A percentile compares a stretch with the other conserved stretches of the same genome.
phyloP scores from a whole-genome alignment of 306 rosid genomes.

The Vachellia collinsii region DNA sequence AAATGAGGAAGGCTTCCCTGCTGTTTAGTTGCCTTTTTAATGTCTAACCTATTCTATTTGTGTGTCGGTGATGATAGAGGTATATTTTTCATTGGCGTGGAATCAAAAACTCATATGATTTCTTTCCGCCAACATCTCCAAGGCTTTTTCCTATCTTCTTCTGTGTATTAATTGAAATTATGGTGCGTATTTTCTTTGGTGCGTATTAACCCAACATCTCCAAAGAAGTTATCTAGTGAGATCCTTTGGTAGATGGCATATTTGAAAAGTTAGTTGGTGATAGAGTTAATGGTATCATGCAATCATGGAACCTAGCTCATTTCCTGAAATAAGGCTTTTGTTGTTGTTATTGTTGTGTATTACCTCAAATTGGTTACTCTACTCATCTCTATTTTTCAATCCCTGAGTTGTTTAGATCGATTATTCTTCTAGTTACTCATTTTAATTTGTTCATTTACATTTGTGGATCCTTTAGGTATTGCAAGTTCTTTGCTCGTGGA shows the following conservation, averaged over 20 bases:
- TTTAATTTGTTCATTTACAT: background rate
- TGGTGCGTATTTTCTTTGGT: background rate
- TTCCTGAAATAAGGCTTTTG: background rate
- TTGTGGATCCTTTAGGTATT: constrained; percentile 11
- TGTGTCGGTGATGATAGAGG: background rate
- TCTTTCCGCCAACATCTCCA: background rate
- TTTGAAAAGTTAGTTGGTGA: background rate
- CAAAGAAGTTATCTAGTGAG: background rate
- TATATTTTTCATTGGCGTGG: background rate
- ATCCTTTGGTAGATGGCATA: background rate
- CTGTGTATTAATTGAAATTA: background rate
- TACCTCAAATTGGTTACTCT: background rate
- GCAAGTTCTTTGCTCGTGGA: constrained; percentile 31
- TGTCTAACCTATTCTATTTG: background rate
- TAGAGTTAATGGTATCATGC: background rate
- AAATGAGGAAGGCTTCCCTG: background rate
- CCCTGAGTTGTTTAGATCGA: background rate
- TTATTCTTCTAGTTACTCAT: background rate
- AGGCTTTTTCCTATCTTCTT: background rate
- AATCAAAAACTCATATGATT: background rate
- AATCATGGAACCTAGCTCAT: background rate
- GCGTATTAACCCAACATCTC: background rate
- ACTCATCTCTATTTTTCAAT: background rate
- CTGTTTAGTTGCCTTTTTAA: background rate
- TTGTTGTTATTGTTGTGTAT: background rate